A percentile compares a stretch with the other conserved stretches of the same genome.
Conservation (phyloP, 805 yeast genomes). For the Yamadazyma insecticola region DNA sequence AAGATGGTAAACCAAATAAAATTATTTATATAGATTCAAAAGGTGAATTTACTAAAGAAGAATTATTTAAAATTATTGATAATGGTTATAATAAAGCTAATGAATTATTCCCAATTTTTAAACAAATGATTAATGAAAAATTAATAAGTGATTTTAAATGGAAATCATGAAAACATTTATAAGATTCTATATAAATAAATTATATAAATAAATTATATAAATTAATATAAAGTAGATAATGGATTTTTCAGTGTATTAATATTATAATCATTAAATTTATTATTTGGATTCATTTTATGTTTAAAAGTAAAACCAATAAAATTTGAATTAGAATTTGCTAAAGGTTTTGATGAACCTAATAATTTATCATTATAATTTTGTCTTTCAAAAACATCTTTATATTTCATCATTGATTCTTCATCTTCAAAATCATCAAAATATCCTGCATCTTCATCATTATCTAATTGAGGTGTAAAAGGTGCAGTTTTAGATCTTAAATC, state of each 20-base stretch:
- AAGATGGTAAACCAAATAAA: slow-evolving; percentile 46
- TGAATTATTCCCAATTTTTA: slow-evolving; percentile 42
- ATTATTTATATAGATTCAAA: slow-evolving; percentile 67
- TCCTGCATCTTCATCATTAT: slow-evolving; percentile 97
- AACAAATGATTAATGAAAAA: slow-evolving; percentile 41
- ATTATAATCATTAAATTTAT: slow-evolving; percentile 29
- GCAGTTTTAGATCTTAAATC: slow-evolving; percentile 67
- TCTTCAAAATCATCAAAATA: slow-evolving; percentile 96
- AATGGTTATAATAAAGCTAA: slow-evolving; percentile 43
- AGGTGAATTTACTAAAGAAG: slow-evolving; percentile 61
- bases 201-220: neutral
- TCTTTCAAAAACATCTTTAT: slow-evolving; percentile 94
- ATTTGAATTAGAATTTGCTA: slow-evolving; percentile 43
- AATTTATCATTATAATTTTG: slow-evolving; percentile 78
- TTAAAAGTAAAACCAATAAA: slow-evolving; percentile 95
- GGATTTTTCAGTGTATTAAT: slow-evolving; percentile 27
- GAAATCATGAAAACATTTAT: too few species aligned
- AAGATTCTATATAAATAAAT: too few species aligned
- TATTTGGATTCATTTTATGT: slow-evolving; percentile 64
- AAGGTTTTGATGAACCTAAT: slow-evolving; percentile 44
- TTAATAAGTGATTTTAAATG: slow-evolving; percentile 57
- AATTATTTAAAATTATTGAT: slow-evolving; percentile 51
- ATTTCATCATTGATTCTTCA: slow-evolving; percentile 95
- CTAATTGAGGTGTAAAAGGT: slow-evolving; percentile 95
- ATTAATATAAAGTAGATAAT: slow-evolving; percentile 39